These are phyloP conservation scores for Lizonia empirigonia DNA, from an alignment of 2,329 filamentous ascomycete genomes.

Conservation along the genomic window DNA sequence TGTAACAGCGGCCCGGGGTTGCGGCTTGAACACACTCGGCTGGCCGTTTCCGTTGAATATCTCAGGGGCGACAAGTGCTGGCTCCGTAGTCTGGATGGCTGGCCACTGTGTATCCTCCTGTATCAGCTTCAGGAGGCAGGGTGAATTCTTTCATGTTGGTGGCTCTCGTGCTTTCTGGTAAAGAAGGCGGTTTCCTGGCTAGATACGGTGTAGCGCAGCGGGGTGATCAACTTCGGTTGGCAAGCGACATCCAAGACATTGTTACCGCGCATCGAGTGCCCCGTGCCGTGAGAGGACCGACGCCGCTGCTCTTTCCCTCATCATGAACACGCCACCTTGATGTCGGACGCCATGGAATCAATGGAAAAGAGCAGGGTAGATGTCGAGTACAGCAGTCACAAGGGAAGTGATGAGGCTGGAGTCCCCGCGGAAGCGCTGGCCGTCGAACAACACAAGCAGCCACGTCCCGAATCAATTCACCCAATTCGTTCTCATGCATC, in stretches of 20 bases:
- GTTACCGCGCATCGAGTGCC: constrained; percentile 7
- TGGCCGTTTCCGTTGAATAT: background rate
- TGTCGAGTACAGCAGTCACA: constrained; percentile 2
- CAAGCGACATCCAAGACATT: constrained; percentile 26
- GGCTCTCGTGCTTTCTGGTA: background rate
- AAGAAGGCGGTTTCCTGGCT: constrained; percentile 2
- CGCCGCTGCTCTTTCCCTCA: constrained; percentile 6
- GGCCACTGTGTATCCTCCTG: background rate
- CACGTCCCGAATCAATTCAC: constrained; percentile 14
- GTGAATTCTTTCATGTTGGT: background rate
- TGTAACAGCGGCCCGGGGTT: constrained; percentile 11
- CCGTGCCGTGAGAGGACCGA: constrained; percentile 10
- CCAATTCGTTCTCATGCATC: constrained; percentile 27
- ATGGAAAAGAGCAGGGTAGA: constrained; percentile 18
- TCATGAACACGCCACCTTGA: constrained; percentile 17
- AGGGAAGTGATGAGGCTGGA: constrained; percentile 1
- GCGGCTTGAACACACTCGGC: constrained; percentile 1
- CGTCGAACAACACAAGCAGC: constrained; percentile 17
- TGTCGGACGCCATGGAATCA: constrained; percentile 19
- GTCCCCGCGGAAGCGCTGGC: constrained; percentile 9
- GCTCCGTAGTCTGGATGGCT: background rate
- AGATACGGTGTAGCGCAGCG: constrained; percentile 9
- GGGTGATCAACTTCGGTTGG: constrained; percentile 25
- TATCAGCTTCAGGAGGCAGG: background rate
- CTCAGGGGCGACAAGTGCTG: background rate